Base-by-base conservation (phyloP, 805 yeast genomes). In the Suhomyces emberorum region DNA sequence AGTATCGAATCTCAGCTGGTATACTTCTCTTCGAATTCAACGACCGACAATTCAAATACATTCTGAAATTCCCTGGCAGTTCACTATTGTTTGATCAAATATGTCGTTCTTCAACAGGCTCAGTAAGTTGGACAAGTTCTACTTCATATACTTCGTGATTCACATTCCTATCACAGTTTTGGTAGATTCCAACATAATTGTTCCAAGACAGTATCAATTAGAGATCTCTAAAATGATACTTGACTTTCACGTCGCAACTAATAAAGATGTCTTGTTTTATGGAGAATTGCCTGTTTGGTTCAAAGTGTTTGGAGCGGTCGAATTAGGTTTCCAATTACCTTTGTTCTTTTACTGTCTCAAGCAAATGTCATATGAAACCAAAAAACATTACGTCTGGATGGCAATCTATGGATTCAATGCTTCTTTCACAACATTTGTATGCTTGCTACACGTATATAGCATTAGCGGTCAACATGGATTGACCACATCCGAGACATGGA, bases 331-430 rank as follows among this genome's bases (percentile, higher is more conserved):
- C 46, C 98, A 91, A 61, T 55, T 85, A 34, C 98, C 98, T 1
- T 66, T 85, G 19, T 93, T 93, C 58, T 50, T 41, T 25, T 44
- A 39, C 38, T 44, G 43, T 25, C 68, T 70, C 0, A 48, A 40
- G 24, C 38, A 41, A 20, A 46, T 59, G 32, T 38, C 45, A 32
- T 14, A 27, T 17, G 38, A 42, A 6, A 36, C 33, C 8, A 19
- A 24, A n/a, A 25, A 24, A 7, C 39, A 44, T 25, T 44, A 37
- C 35, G 43, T 39, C 15, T 69, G 67, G 53, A 57, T 81, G 46
- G 61, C 77, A 10, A 50, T 81, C 4, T 91, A 93, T 57, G 96
- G 91, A 3, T 73, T 84, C 48, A 88, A 87, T 52, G 98, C 97
- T 0, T 65, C 82, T 3, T 64, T 83, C 34, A 88, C 96, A 4